A percentile compares a stretch with the other conserved stretches of the same genome.
Evolutionary conservation across 139 green algal genomes (phyloP).

Genomic region (Deuterostichococcus epilithicus): DNA sequence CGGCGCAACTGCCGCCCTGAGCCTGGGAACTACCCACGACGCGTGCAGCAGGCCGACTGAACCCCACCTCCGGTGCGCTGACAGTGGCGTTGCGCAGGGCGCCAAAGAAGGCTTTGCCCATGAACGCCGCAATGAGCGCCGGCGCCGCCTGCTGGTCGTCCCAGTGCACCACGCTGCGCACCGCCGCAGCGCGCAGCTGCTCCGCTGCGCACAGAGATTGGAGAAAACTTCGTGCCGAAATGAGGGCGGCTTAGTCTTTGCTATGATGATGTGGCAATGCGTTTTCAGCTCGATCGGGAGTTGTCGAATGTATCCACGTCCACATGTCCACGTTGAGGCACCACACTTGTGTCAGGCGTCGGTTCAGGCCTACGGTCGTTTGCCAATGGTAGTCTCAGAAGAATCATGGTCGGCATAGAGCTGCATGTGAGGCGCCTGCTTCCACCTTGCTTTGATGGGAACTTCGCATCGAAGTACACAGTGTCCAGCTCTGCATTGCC

Average conservation of each 20-base stretch:
- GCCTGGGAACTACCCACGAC: neutral
- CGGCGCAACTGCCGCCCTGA: neutral
- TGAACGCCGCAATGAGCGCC: constrained; percentile 52
- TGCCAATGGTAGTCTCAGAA: constrained; percentile 2
- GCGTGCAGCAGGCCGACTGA: neutral
- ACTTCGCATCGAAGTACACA: constrained; percentile 38
- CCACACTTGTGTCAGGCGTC: neutral
- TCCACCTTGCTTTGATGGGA: constrained; percentile 25
- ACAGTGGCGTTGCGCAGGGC: constrained; percentile 35
- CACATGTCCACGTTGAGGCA: neutral
- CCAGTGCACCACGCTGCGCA: constrained; percentile 54
- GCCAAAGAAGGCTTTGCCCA: constrained; percentile 60
- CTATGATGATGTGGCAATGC: too few species aligned
- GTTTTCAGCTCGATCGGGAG: constrained; percentile 10
- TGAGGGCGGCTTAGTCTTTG: too few species aligned
- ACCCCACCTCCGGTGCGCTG: constrained; percentile 36
- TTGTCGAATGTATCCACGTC: neutral
- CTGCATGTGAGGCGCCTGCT: constrained; percentile 1
- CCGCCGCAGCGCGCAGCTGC: constrained; percentile 1
- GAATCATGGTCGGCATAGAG: neutral
- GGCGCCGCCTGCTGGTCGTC: constrained; percentile 21
- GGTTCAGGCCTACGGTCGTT: neutral
- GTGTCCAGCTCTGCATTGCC: constrained; percentile 16
- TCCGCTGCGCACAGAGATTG: neutral
- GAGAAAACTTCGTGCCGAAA: constrained; percentile 3